Evolutionary conservation across 1,284 basidiomycete genomes (phyloP), one percentile per base, ranked within the genome.

Genomic region (Volvariella surrecta): DNA sequence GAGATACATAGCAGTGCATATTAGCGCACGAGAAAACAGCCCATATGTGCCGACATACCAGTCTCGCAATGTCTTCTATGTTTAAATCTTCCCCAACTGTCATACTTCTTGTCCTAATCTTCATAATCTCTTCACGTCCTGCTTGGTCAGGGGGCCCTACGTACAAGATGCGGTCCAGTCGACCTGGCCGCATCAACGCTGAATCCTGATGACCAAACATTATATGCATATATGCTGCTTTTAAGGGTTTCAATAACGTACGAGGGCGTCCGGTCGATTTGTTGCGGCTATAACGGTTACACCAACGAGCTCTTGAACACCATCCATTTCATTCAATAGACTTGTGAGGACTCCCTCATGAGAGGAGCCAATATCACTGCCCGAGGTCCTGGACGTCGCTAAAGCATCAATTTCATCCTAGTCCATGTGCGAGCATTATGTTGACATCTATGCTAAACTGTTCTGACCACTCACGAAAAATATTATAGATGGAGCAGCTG

Each of bases 381-480:
- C 80, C 10, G 76, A 74, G 1, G 24, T 28, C 24, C 96, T 77
- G 0, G 89, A 82, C 0, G 81, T 78, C 0, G 89, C 93, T 1
- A 99, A 73, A 0, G 94, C 93, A 57, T 99, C 96, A 40, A 99
- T 91, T 63, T 99, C 96, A 58, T 99, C 96, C 93, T 96, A 55
- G 42, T 41, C 42, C 19, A 45, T 10, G 15, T 28, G 20, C 19
- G 16, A 16, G 15, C 34, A 32, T 31, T 3, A 39, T 40, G 44
- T 20, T 34, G 15, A 49, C 20, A 3, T 17, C 40, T 17, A 42
- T 44, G 11, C 4, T 16, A 16, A 10, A 19, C 6, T 19, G 17
- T 7, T 16, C 17, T 3, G 15, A 66, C 18, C 16, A 56, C 87
- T 51, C 50, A 95, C 92, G 57, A 99, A 95, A 64, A 99, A 98